phyloP scores from a whole-genome alignment of 2,329 filamentous ascomycete genomes.

The Hypocreales sp. region DNA sequence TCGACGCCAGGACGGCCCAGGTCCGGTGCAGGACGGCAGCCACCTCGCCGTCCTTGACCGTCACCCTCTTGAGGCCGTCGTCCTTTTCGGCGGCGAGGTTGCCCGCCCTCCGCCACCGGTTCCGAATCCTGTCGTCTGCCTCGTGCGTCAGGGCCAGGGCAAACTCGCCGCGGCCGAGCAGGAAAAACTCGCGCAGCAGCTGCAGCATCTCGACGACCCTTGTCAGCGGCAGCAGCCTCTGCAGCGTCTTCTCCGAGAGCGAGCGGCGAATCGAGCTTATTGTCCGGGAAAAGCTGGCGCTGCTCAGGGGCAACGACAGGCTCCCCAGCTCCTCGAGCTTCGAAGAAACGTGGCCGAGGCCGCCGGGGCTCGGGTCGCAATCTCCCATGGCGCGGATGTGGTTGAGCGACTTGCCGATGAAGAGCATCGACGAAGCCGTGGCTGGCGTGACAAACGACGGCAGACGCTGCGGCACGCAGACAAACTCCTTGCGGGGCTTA shows the following conservation, averaged over 20 bases:
- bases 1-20: slow-evolving; percentile 64
- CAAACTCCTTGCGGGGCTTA: slow-evolving; percentile 32
- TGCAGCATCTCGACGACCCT: slow-evolving; percentile 64
- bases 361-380: slow-evolving; percentile 26
- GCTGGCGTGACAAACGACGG: slow-evolving; percentile 65
- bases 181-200: slow-evolving; percentile 71
- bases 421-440: slow-evolving; percentile 71
- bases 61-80: slow-evolving; percentile 27
- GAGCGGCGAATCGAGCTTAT: slow-evolving; percentile 66
- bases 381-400: slow-evolving; percentile 51
- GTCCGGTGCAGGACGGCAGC: slow-evolving; percentile 60
- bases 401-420: slow-evolving; percentile 79
- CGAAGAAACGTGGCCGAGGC: slow-evolving; percentile 45
- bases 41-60: slow-evolving; percentile 78
- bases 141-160: slow-evolving; percentile 74
- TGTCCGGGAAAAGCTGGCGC: slow-evolving; percentile 52
- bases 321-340: slow-evolving; percentile 55
- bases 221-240: slow-evolving; percentile 62
- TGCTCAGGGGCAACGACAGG: slow-evolving; percentile 59
- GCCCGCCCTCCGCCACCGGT: slow-evolving; percentile 51
- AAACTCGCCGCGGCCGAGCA: slow-evolving; percentile 82
- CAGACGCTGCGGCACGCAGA: slow-evolving; percentile 42
- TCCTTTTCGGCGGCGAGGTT: slow-evolving; percentile 41
- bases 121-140: slow-evolving; percentile 65
- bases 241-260: slow-evolving; percentile 69